Evolutionary conservation across 169 alveolate genomes (phyloP), one percentile per base, ranked within the genome.

Genomic region (Neospora caninum): DNA sequence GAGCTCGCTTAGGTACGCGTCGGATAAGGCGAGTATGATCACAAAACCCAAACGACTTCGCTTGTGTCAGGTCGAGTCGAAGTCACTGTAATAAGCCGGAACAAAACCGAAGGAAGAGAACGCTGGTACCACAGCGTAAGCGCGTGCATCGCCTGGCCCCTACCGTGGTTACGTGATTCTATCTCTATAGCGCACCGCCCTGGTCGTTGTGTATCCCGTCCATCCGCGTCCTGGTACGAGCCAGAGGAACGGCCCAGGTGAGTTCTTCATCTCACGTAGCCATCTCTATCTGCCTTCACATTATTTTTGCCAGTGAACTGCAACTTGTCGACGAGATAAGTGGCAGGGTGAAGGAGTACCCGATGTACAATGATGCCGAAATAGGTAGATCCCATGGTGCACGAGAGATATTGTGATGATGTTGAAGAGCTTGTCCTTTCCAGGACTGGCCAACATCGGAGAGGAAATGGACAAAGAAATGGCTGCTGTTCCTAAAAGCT

Each of bases 401-500:
- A 69, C 41, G 38, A 20, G 18, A 25, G 6, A 9, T 7, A 69
- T n/a, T 69, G 41, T n/a, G 58, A 49, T 49, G 58, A 13, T 49
- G 41, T 1, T 39, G n/a, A 38, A 49, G 38, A 27, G 38, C 2
- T 0, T 82, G 34, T 9, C 41, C 16, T 73, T 16, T 82, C n/a
- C 88, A 91, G 94, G 94, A 39, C 54, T 91, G 88, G 91, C 42
- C 10, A 70, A 38, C 49, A 49, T 91, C 43, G 94, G 94, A 20
- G 54, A 36, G 34, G 89, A 49, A 34, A 91, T 91, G 94, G 94
- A 91, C 42, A 49, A 41, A 42, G 94, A 91, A 80, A 91, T 91
- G 94, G 91, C 91, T 34, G 89, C 84, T 42, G 94, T 91, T 34
- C 94, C 94, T 9, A 70, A 27, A 7, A 43, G 42, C 94, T 78